phyloP scores from a whole-genome alignment of 164 flowering plant species.

The Piper longum region DNA sequence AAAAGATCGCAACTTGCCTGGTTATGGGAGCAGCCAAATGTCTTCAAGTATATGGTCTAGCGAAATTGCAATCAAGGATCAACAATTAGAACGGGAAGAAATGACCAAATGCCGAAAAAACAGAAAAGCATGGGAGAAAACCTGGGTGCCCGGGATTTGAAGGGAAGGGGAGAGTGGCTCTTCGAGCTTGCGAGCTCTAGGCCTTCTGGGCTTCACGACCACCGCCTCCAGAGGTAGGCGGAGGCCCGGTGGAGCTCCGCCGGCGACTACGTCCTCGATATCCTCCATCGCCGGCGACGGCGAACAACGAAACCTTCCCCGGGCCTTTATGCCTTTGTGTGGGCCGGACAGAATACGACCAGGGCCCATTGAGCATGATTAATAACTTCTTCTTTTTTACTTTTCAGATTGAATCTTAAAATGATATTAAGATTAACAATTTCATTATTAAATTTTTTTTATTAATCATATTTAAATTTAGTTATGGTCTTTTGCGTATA shows the following conservation, averaged over 20 bases:
- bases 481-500: no score
- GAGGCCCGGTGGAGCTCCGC: constrained; percentile 75
- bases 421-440: no score
- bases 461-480: no score
- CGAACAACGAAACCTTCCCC: no score
- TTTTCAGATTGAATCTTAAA: no score
- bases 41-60: constrained; percentile 84
- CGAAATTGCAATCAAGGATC: background rate
- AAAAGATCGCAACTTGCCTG: constrained; percentile 30
- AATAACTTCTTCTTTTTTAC: no score
- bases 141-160: constrained; percentile 84
- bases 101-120: constrained; percentile 1
- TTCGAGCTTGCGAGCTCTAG: constrained; percentile 12
- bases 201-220: constrained; percentile 44
- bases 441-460: no score
- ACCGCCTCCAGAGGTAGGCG: constrained; percentile 55
- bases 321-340: no score
- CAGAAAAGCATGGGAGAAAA: constrained; percentile 5
- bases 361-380: no score
- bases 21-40: constrained; percentile 97
- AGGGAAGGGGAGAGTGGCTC: constrained; percentile 11
- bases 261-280: constrained; percentile 66
- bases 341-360: no score
- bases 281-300: constrained; percentile 34
- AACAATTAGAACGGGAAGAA: background rate